A percentile compares a stretch with the other conserved stretches of the same genome.
phyloP scores from a whole-genome alignment of 2,329 filamentous ascomycete genomes.

The Fusarium duplospermum region DNA sequence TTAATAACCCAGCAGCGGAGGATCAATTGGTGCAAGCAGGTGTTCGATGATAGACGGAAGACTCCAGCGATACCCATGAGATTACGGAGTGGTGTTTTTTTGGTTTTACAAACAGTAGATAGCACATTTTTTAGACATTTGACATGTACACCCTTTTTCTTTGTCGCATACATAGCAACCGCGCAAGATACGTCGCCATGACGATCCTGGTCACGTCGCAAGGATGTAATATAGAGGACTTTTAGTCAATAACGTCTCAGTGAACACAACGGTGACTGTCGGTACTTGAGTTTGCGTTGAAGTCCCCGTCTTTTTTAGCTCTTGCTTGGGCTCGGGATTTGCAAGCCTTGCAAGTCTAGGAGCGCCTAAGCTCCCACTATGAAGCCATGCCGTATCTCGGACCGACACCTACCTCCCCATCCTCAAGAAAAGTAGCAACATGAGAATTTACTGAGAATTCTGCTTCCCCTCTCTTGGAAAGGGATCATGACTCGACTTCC shows the following conservation, averaged over 20 bases:
- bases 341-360: background rate
- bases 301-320: background rate
- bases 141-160: background rate
- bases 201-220: background rate
- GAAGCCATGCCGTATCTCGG: background rate
- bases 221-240: background rate
- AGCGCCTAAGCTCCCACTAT: background rate
- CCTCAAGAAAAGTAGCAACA: too few relatives aligned
- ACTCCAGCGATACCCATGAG: background rate
- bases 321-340: background rate
- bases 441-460: background rate
- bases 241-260: background rate
- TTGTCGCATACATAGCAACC: background rate
- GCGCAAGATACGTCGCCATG: background rate
- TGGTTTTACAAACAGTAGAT: background rate
- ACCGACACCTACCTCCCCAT: background rate
- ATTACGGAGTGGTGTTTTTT: background rate
- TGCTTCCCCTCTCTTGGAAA: background rate
- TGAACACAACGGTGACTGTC: background rate
- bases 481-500: background rate
- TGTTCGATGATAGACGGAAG: constrained; percentile 21
- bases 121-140: background rate
- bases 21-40: constrained; percentile 32
- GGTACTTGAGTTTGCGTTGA: too few relatives aligned
- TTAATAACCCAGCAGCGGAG: constrained; percentile 63